phyloP scores from a whole-genome alignment of 768 basidiomycete species.

The Mycena sanguinolenta region DNA sequence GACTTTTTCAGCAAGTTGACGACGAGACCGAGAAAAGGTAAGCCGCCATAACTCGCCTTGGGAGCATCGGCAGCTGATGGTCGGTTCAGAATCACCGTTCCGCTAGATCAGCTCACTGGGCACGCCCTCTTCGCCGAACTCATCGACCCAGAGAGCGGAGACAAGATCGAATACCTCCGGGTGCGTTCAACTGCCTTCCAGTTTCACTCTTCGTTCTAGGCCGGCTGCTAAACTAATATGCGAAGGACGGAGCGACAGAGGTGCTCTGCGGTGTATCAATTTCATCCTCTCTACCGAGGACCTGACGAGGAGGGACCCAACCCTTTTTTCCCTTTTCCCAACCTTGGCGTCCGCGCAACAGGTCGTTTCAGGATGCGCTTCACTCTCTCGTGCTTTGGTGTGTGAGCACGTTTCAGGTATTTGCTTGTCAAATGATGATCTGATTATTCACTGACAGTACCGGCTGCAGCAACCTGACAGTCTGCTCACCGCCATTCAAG shows the following conservation, averaged over 20 bases:
- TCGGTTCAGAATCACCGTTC: not conserved
- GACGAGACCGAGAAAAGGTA: not conserved
- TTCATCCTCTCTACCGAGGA: not conserved
- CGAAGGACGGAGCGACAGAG: conserved; percentile 6
- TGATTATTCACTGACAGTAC: not conserved
- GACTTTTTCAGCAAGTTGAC: not conserved
- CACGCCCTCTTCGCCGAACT: not conserved
- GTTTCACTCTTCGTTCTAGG: too few relatives aligned
- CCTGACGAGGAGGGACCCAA: not conserved
- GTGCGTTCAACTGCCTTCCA: not conserved
- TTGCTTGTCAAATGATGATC: not conserved
- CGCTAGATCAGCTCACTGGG: not conserved
- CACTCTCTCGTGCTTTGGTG: not conserved
- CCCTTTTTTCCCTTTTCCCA: conserved; percentile 14
- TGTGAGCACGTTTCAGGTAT: not conserved
- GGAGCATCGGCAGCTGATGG: not conserved
- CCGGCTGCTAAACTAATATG: not conserved
- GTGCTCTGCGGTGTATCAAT: not conserved
- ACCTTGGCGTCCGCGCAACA: conserved; percentile 12
- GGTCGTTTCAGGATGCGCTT: conserved; percentile 5
- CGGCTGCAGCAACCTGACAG: not conserved
- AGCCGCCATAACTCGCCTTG: not conserved
- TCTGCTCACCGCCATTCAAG: conserved; percentile 7
- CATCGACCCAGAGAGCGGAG: not conserved
- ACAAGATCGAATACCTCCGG: not conserved